Evolutionary conservation across 2,329 filamentous ascomycete genomes (phyloP).

Genomic region (Aureobasidium leucospermi): DNA sequence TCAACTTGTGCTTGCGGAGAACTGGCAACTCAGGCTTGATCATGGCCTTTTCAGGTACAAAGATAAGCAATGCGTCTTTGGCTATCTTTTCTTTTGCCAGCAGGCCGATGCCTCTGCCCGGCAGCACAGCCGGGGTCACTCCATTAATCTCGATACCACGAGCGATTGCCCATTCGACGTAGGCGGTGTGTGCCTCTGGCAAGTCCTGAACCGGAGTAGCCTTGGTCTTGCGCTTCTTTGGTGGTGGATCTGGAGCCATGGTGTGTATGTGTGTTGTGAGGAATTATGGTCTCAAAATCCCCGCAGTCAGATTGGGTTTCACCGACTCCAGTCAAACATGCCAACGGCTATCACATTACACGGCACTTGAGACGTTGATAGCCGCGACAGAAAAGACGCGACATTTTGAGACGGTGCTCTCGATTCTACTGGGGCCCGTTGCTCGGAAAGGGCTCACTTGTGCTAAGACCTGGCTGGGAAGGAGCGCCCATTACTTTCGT

Average conservation of each 20-base stretch:
- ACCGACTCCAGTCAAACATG: not conserved
- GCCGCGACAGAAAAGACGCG: not conserved
- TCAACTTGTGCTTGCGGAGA: conserved; percentile 35
- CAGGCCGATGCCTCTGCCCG: conserved; percentile 70
- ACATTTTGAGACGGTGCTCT: too few species aligned
- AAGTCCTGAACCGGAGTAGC: not conserved
- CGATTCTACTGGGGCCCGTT: too few species aligned
- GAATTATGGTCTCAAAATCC: not conserved
- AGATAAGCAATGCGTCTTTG: conserved; percentile 54
- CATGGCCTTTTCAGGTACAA: conserved; percentile 57
- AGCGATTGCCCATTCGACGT: conserved; percentile 60
- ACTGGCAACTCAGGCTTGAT: conserved; percentile 52
- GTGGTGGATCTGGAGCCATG: not conserved
- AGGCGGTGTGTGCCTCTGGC: conserved; percentile 40
- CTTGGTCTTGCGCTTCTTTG: not conserved
- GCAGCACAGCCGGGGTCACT: conserved; percentile 59
- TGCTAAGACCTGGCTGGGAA: too few species aligned
- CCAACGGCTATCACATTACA: conserved; percentile 9
- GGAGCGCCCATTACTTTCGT: too few species aligned
- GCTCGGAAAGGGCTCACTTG: too few species aligned
- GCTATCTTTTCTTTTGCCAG: conserved; percentile 60
- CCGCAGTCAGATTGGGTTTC: not conserved
- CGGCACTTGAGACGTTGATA: not conserved
- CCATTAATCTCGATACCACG: conserved; percentile 61
- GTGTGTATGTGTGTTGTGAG: not conserved